phyloP scores from a whole-genome alignment of 202 grass and related monocot species.

The Setaria italica region DNA sequence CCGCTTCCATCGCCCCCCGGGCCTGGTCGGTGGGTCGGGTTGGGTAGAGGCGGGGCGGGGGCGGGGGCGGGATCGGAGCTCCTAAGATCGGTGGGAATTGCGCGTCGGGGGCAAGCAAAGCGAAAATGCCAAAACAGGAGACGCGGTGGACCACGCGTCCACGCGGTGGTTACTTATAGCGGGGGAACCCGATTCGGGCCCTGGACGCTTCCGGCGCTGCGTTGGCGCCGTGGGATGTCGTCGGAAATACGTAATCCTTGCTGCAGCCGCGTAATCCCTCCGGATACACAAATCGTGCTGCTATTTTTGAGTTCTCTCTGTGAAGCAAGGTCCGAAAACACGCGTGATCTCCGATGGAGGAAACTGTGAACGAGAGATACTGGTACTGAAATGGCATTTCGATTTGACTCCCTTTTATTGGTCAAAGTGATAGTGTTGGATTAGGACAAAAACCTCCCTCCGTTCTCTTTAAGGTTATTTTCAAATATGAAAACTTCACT shows the following conservation, averaged over 20 bases:
- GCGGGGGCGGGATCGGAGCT: background rate
- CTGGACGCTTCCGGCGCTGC: background rate
- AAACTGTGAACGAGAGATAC: background rate
- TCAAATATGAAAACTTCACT: no score
- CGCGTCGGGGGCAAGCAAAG: constrained; percentile 30
- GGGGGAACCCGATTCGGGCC: constrained; percentile 21
- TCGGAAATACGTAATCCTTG: background rate
- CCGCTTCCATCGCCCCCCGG: constrained; percentile 43
- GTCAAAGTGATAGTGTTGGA: background rate
- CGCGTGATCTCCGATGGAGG: background rate
- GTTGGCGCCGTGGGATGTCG: background rate
- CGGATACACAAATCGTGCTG: background rate
- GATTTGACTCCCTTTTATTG: background rate
- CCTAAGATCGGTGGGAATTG: constrained; percentile 44
- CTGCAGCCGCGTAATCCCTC: background rate
- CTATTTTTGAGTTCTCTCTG: background rate
- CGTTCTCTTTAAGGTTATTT: no score
- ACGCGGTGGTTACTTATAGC: constrained; percentile 16
- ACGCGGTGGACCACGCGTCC: background rate
- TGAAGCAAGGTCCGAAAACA: background rate
- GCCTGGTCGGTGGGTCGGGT: background rate
- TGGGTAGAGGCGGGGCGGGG: background rate
- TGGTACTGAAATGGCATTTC: background rate
- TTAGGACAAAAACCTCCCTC: background rate
- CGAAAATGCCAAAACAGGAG: background rate